Evolutionary conservation across 495 filamentous ascomycete species (phyloP).

Genomic region (Opeltia flavorubescens): DNA sequence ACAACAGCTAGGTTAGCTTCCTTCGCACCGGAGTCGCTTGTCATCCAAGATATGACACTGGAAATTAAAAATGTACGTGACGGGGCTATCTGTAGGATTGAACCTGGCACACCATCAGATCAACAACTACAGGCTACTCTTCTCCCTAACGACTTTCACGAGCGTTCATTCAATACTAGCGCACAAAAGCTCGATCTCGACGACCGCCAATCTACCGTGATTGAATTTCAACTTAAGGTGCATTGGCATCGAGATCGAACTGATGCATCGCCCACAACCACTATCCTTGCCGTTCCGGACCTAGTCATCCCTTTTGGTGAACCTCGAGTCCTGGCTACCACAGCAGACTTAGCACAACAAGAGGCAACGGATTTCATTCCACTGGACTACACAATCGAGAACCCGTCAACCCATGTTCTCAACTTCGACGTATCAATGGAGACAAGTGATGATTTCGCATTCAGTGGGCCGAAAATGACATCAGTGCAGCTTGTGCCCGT

Average conservation of each 20-base stretch:
- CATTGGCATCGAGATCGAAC: slow-evolving; percentile 49
- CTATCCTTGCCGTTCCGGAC: slow-evolving; percentile 56
- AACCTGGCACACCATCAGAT: slow-evolving; percentile 22
- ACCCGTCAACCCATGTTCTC: slow-evolving; percentile 84
- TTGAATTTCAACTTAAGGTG: slow-evolving; percentile 65
- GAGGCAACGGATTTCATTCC: slow-evolving; percentile 31
- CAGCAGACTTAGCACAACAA: slow-evolving; percentile 22
- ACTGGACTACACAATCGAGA: slow-evolving; percentile 68
- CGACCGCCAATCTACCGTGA: slow-evolving; percentile 53
- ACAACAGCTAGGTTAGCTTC: slow-evolving; percentile 60
- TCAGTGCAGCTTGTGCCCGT: slow-evolving; percentile 67
- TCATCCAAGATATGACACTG: slow-evolving; percentile 49
- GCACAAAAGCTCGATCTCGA: slow-evolving; percentile 63
- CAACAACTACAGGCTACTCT: slow-evolving; percentile 25
- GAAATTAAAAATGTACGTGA: slow-evolving; percentile 40
- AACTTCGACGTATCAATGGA: slow-evolving; percentile 90
- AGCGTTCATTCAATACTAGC: slow-evolving; percentile 55
- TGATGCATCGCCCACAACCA: slow-evolving; percentile 35
- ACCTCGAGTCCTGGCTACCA: slow-evolving; percentile 68
- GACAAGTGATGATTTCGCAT: slow-evolving; percentile 79
- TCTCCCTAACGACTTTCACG: slow-evolving; percentile 47
- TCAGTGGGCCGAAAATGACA: slow-evolving; percentile 72
- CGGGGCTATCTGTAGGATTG: slow-evolving; percentile 33
- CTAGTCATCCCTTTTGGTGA: slow-evolving; percentile 68
- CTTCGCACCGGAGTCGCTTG: slow-evolving; percentile 56